phyloP scores from a whole-genome alignment of 1,284 basidiomycete species.

The Austroboletus niveus region DNA sequence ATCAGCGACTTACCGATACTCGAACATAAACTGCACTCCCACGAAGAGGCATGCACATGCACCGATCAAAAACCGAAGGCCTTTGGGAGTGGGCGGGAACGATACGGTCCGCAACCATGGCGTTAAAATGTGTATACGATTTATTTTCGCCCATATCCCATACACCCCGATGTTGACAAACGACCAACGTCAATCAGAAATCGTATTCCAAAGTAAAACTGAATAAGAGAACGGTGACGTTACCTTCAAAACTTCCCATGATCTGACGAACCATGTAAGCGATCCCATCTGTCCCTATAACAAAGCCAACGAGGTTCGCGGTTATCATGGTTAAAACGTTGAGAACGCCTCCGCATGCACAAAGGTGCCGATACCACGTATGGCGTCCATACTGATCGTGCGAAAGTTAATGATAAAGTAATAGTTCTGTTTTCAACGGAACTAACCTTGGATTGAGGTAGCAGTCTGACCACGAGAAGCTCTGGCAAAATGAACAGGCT shows the following conservation, averaged over 20 bases:
- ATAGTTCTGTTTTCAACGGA: slow-evolving; percentile 2
- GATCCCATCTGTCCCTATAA: slow-evolving; percentile 85
- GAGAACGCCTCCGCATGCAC: slow-evolving; percentile 80
- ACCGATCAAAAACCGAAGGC: slow-evolving; percentile 64
- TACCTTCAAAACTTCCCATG: slow-evolving; percentile 65
- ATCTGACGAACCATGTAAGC: slow-evolving; percentile 69
- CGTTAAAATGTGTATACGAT: neutral
- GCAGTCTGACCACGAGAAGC: slow-evolving; percentile 56
- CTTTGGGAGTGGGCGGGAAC: slow-evolving; percentile 25
- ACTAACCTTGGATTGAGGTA: slow-evolving; percentile 67
- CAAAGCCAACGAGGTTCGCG: slow-evolving; percentile 96
- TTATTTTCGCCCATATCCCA: neutral
- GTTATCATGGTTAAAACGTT: slow-evolving; percentile 92
- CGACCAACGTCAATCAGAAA: neutral
- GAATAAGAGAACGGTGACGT: slow-evolving; percentile 12
- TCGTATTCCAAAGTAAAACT: neutral
- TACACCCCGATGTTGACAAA: neutral
- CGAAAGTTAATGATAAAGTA: slow-evolving; percentile 1
- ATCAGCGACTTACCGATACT: slow-evolving; percentile 65
- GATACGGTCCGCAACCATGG: neutral
- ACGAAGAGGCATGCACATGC: slow-evolving; percentile 75
- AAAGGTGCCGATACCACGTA: slow-evolving; percentile 86
- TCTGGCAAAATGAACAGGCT: slow-evolving; percentile 92
- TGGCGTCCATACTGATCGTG: slow-evolving; percentile 57
- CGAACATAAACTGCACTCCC: slow-evolving; percentile 92